phyloP scores from a whole-genome alignment of 192 early-diverging fungal species.

The Radiomyces spectabilis region DNA sequence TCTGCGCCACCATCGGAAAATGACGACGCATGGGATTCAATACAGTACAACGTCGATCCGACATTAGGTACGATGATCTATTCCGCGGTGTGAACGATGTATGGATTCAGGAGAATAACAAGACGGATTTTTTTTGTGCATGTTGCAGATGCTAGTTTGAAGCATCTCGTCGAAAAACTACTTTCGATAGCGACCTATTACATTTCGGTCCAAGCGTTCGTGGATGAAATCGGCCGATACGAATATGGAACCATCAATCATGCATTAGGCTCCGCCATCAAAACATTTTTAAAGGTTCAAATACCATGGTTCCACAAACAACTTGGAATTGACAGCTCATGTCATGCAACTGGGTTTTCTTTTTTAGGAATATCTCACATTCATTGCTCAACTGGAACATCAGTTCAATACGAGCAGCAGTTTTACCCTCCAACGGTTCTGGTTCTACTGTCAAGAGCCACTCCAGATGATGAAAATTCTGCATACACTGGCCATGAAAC shows the following conservation, averaged over 20 bases:
- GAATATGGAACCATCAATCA: constrained; percentile 85
- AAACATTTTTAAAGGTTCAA: constrained; percentile 65
- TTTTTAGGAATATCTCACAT: constrained; percentile 67
- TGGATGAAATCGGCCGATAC: constrained; percentile 61
- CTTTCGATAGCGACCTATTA: constrained; percentile 75
- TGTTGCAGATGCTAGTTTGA: constrained; percentile 51
- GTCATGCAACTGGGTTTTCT: too few species aligned
- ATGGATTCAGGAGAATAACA: background rate
- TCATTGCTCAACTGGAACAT: constrained; percentile 88
- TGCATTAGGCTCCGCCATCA: constrained; percentile 81
- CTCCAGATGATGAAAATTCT: constrained; percentile 44
- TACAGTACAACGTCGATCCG: constrained; percentile 33
- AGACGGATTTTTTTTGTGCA: background rate
- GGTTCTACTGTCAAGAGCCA: constrained; percentile 83
- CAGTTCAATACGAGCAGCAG: constrained; percentile 58
- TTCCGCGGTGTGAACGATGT: too few species aligned
- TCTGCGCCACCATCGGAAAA: background rate
- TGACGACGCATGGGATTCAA: constrained; percentile 15
- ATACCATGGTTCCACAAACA: background rate
- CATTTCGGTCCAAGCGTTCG: constrained; percentile 68
- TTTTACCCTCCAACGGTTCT: constrained; percentile 89
- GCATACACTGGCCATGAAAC: constrained; percentile 34
- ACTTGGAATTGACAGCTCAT: too few species aligned
- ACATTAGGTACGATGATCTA: constrained; percentile 45
- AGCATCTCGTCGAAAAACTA: constrained; percentile 68